Percentiles rank a stretch among this genome's conserved stretches.
phyloP scores from a whole-genome alignment of 2,329 filamentous ascomycete species.

The Boeremia exigua region DNA sequence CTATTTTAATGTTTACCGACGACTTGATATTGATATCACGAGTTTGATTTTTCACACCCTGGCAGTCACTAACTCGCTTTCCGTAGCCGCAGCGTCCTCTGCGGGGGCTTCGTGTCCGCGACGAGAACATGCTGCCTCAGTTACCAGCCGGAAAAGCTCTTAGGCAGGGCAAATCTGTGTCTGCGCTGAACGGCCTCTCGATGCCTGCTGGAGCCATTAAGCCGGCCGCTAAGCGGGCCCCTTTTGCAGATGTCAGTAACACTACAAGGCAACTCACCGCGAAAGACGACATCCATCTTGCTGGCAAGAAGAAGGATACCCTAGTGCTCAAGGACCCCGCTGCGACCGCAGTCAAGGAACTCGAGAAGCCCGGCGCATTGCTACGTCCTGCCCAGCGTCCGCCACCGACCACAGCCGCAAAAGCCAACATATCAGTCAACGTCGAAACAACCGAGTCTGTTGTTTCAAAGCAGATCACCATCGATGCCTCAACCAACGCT shows the following conservation, averaged over 20 bases:
- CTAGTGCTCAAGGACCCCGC: conserved; percentile 44
- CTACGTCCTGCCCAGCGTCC: conserved; percentile 69
- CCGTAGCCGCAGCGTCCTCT: conserved; percentile 72
- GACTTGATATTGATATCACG: background rate
- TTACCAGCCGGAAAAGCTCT: conserved; percentile 57
- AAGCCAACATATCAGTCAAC: conserved; percentile 26
- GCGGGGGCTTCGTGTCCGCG: conserved; percentile 65
- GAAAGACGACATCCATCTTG: conserved; percentile 64
- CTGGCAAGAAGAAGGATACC: conserved; percentile 49
- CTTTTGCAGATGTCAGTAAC: conserved; percentile 84
- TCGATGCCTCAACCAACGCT: conserved; percentile 42
- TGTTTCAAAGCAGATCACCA: conserved; percentile 29
- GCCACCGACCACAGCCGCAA: conserved; percentile 39
- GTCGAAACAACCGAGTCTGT: conserved; percentile 25
- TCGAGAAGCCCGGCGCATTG: conserved; percentile 54
- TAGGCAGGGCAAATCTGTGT: conserved; percentile 82
- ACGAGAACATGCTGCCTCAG: conserved; percentile 69
- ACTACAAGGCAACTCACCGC: conserved; percentile 51
- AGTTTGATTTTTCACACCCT: background rate
- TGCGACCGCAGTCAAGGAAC: conserved; percentile 43
- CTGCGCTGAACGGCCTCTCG: conserved; percentile 61
- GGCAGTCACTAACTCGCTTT: conserved; percentile 27
- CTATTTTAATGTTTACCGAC: conserved; percentile 3
- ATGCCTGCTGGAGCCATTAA: conserved; percentile 64
- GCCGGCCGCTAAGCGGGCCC: conserved; percentile 74